These are phyloP conservation scores for Xylariaceae sp. DNA, from an alignment of 2,329 filamentous ascomycete species.

Conservation along the genomic window DNA sequence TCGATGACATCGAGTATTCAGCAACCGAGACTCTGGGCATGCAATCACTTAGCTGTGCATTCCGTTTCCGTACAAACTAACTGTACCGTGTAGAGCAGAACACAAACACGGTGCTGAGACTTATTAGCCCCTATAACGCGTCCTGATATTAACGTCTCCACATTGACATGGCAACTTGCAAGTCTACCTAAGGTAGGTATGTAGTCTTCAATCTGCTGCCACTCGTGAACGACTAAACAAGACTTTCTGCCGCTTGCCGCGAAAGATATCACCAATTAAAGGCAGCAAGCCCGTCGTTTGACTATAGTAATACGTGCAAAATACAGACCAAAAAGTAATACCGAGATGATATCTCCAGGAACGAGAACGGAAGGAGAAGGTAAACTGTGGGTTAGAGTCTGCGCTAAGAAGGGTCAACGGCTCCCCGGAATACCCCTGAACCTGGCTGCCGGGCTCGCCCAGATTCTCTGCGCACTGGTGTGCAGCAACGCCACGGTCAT, in stretches of 20 bases:
- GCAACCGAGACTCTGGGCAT: too few relatives aligned
- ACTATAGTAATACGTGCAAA: neutral
- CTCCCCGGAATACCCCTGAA: slow-evolving; percentile 13
- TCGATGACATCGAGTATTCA: too few relatives aligned
- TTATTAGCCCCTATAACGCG: too few relatives aligned
- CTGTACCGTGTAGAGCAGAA: too few relatives aligned
- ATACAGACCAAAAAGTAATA: too few relatives aligned
- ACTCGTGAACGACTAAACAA: neutral
- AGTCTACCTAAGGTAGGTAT: too few relatives aligned
- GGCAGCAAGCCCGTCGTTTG: neutral
- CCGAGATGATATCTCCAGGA: neutral
- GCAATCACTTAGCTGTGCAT: too few relatives aligned
- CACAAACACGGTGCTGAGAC: too few relatives aligned
- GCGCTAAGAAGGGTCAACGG: neutral
- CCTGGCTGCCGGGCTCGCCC: slow-evolving; percentile 11
- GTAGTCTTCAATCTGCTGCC: too few relatives aligned
- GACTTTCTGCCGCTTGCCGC: neutral
- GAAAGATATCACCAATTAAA: neutral
- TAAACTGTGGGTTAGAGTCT: neutral
- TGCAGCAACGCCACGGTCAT: neutral
- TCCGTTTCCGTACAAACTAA: too few relatives aligned
- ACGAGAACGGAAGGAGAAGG: neutral
- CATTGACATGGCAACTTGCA: too few relatives aligned
- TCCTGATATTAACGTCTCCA: too few relatives aligned
- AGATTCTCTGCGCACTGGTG: neutral